Base-by-base conservation (phyloP, 2,329 filamentous ascomycete species). In the Fusarium pilosicola region DNA sequence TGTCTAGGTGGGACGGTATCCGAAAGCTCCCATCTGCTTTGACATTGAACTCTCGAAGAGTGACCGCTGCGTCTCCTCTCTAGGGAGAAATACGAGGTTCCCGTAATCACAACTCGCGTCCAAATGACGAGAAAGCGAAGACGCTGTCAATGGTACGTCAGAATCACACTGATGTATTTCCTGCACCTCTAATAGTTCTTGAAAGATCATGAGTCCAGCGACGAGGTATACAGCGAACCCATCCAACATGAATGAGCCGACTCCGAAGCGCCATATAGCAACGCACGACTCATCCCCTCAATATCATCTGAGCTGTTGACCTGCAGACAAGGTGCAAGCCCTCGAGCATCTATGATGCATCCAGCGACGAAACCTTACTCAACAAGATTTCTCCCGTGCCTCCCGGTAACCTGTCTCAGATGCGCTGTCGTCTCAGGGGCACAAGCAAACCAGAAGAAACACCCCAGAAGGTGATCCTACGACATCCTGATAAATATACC, bases 121-220 rank as follows among this genome's bases (percentile, higher is more conserved):
- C 32, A 28, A 12, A 7, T 8, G 2, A 12, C 32, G 5, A 11
- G 6, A 24, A 24, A 8, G 12, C 3, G n/a, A 14, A 7, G 12
- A 4, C 3, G 28, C 28, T 2, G 7, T 6, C 17, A 11, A 24
- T 6, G 17, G 49, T 7, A 20, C 3, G 17, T 26, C 4, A 13
- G 9, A 6, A 1, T 22, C 9, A 26, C 4, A 22, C 3, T 6
- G 12, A 14, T 20, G 0, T 0, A 15, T 7, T 36, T 3, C 0
- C 0, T 12, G 6, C 4, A 20, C 3, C 12, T 8, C 18, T 26
- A 1, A 38, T 4, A 12, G 0, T 17, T 22, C 10, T 20, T 12
- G 2, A 2, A 7, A 52, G 18, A 22, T 22, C 17, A 52, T 22
- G 18, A 9, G 13, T 26, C 5, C 13, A 22, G 3, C 13, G 2